These are phyloP conservation scores for Colletotrichum musicola DNA, from an alignment of 2,329 filamentous ascomycete species.

Conservation along the genomic window DNA sequence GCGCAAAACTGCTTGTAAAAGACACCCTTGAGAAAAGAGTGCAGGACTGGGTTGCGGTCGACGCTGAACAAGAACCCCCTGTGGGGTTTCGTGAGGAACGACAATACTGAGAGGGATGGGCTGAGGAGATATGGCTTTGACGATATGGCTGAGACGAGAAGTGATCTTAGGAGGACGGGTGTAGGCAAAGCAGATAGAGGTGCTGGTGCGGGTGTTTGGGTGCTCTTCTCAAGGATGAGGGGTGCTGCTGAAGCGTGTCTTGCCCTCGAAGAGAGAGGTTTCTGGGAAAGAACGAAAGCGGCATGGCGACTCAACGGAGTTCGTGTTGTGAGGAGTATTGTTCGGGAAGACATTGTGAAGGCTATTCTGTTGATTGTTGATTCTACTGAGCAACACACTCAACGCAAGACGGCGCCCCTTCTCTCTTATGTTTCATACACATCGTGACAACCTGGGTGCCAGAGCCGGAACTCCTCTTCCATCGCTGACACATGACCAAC, in stretches of 20 bases:
- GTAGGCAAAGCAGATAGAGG: slow-evolving; percentile 26
- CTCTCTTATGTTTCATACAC: slow-evolving; percentile 4
- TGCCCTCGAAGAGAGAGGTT: background rate
- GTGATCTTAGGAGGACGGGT: slow-evolving; percentile 20
- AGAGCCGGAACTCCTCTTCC: slow-evolving; percentile 5
- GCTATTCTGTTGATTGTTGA: slow-evolving; percentile 1
- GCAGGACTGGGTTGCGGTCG: slow-evolving; percentile 80
- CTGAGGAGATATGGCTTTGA: slow-evolving; percentile 25
- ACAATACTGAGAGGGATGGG: slow-evolving; percentile 8
- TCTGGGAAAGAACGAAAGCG: background rate
- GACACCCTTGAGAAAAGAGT: slow-evolving; percentile 79
- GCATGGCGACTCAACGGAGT: slow-evolving; percentile 10
- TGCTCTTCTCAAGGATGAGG: slow-evolving; percentile 7
- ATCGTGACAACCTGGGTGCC: slow-evolving; percentile 8
- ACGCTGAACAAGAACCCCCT: slow-evolving; percentile 65
- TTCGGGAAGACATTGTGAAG: slow-evolving; percentile 14
- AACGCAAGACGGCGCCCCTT: background rate
- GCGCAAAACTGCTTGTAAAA: slow-evolving; percentile 95
- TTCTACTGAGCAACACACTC: background rate
- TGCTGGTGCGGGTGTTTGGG: background rate
- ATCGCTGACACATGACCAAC: slow-evolving; percentile 8
- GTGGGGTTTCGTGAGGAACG: slow-evolving; percentile 27
- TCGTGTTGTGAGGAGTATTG: slow-evolving; percentile 10
- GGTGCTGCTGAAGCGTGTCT: slow-evolving; percentile 15
- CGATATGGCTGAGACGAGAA: slow-evolving; percentile 22